Evolutionary conservation across 2,329 filamentous ascomycete genomes (phyloP), one percentile per base, ranked within the genome.

Genomic region (Fusarium verticillioides): DNA sequence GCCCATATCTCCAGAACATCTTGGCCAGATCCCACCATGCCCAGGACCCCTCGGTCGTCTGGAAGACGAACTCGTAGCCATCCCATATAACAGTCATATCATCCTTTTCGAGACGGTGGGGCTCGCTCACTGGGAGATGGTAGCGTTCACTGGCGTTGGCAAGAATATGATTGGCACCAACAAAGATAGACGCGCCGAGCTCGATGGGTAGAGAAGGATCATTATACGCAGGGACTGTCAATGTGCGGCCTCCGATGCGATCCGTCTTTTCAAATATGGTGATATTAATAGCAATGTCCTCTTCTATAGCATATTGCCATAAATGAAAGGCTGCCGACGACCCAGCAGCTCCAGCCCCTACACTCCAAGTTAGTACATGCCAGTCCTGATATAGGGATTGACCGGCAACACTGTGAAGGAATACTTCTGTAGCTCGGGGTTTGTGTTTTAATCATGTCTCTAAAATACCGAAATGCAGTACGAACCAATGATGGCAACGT

Each of bases 111-210:
- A 83, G 80, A 37, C 83, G 81, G 23, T 85, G 84, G 4, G 81
- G 82, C 15, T 82, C 83, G n/a, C 81, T 83, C 5, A 90, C 83
- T 0, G 85, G 83, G 7, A 99, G 89, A n/a, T 89, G 89, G 79
- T 97, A 95, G 19, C 89, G 86, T 37, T 88, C 83, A 12, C 89
- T 91, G 2, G 95, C 93, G 61, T 93, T 91, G 76, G 91, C 89
- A 43, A 99, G 87, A 77, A 97, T 97, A 43, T 90, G 85, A 79
- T 98, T 99, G 47, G 93, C 89, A 54, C 92, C 82, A 49, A 98
- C 94, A 79, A 98, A 99, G 76, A 98, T 97, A 69, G 93, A 96
- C 16, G 93, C 96, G 21, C 96, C 96, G 2, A 98, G 86, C 81
- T 99, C 96, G 40, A 97, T 88, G 3, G 93, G 92, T 43, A 91